Percentiles rank a stretch among this genome's conserved stretches.
Conservation (phyloP, 2,329 filamentous ascomycete species). For the Penicillium sp. region DNA sequence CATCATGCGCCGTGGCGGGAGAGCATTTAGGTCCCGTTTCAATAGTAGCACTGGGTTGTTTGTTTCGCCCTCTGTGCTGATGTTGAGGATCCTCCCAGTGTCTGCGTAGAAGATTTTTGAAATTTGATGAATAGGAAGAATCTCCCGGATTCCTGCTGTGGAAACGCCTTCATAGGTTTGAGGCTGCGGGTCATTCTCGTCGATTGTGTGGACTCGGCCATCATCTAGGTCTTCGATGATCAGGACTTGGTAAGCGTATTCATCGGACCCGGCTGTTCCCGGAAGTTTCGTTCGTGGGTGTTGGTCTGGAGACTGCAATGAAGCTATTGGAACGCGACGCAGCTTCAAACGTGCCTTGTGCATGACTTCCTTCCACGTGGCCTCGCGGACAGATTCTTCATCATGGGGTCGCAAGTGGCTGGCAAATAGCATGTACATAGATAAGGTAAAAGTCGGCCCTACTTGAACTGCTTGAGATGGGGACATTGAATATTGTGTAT, state of each 20-base stretch:
- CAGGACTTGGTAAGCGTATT: constrained; percentile 78
- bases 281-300: constrained; percentile 28
- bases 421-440: constrained; percentile 91
- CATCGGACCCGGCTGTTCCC: constrained; percentile 51
- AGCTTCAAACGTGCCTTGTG: constrained; percentile 88
- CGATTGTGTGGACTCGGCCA: constrained; percentile 65
- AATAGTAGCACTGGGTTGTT: constrained; percentile 73
- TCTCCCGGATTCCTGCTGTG: constrained; percentile 64
- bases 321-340: constrained; percentile 64
- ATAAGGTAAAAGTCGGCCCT: constrained; percentile 80
- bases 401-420: constrained; percentile 66
- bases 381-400: constrained; percentile 59
- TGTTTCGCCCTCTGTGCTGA: constrained; percentile 65
- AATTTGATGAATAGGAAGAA: constrained; percentile 70
- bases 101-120: constrained; percentile 94
- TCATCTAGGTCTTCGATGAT: constrained; percentile 81
- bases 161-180: constrained; percentile 61
- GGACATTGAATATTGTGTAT: constrained; percentile 73
- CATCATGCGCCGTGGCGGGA: constrained; percentile 61
- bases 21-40: constrained; percentile 67
- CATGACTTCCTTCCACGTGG: constrained; percentile 94
- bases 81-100: constrained; percentile 84
- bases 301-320: constrained; percentile 33
- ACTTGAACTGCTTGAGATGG: constrained; percentile 71
- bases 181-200: constrained; percentile 58